Percentiles rank a stretch among this genome's conserved stretches.
Conservation (phyloP, 176 grass and related monocot genomes). For the Microstegium vimineum region DNA sequence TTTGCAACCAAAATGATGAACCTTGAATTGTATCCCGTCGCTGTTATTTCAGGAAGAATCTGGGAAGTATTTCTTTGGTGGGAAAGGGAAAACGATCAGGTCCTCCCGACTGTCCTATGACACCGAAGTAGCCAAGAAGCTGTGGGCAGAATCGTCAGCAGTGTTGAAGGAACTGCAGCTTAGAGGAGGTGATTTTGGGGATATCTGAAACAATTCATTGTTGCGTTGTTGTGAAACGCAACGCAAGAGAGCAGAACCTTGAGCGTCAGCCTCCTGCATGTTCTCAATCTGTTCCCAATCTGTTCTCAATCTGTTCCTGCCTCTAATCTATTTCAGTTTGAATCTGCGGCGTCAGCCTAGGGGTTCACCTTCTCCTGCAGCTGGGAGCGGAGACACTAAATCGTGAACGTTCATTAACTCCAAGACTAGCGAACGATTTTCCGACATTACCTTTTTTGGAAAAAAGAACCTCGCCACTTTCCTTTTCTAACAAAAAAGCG, state of each 20-base stretch:
- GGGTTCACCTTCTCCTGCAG: no score
- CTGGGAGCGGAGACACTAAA: no score
- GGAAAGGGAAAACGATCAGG: slow-evolving; percentile 53
- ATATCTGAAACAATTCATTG: background rate
- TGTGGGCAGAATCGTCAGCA: slow-evolving; percentile 63
- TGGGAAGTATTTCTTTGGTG: slow-evolving; percentile 89
- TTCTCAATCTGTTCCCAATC: no score
- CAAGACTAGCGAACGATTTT: no score
- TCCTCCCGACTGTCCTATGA: slow-evolving; percentile 62
- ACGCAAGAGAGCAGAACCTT: background rate
- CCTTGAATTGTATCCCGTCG: background rate
- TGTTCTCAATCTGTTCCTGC: no score
- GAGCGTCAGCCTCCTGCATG: background rate
- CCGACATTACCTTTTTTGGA: no score
- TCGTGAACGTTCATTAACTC: no score
- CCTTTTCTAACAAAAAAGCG: no score
- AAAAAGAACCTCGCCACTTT: no score
- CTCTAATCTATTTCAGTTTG: background rate
- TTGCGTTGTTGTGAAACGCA: background rate
- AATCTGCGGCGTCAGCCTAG: background rate
- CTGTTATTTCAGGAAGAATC: slow-evolving; percentile 66
- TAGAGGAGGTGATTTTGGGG: background rate
- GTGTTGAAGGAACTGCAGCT: slow-evolving; percentile 52
- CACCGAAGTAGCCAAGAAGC: slow-evolving; percentile 43
- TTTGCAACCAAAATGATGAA: background rate